Evolutionary conservation across 1,284 basidiomycete genomes (phyloP), one percentile per base, ranked within the genome.

Genomic region (Leccinum solheimii): DNA sequence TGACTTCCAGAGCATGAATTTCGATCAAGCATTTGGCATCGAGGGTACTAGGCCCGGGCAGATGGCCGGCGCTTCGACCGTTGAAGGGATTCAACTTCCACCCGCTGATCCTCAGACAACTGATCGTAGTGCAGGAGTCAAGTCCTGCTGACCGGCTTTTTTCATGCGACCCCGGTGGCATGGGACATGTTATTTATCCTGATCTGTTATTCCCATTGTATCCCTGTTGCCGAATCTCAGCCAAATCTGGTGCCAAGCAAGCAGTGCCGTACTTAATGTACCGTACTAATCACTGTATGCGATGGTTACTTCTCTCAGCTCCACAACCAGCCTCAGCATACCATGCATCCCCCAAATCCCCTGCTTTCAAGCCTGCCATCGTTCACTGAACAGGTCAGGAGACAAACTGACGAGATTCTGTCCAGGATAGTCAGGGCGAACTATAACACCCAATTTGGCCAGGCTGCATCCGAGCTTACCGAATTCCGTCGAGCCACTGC

Each of bases 1-100:
- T 5, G n/a, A 43, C 38, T 61, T 64, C 55, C 69, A 69, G 19
- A 69, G 38, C 62, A 66, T 70, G 68, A 69, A 78, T 68, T 82
- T 86, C 57, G 82, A 75, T 26, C 72, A 81, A 66, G 85, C 84
- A 34, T 87, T 87, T 66, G 80, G 83, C 30, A 67, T 84, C 27
- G 70, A 68, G 4, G 62, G 64, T 58, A 26, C 26, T 27, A 57
- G 63, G 40, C 7, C 40, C 43, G 63, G 66, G 48, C 67, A 67
- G 56, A 16, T 55, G 11, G 53, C 56, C 4, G 60, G 66, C 14
- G 55, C 59, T 34, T 50, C 38, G 38, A 48, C 55, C 11, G 45
- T 0, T 19, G 40, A 43, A 19, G 40, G 8, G n/a, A 43, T 19
- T 8, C 40, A 19, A 34, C 11, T 13, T 34, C 10, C 11, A 34